Base-by-base conservation (phyloP, 2,329 filamentous ascomycete genomes). In the Pestalotiopsis sp. region DNA sequence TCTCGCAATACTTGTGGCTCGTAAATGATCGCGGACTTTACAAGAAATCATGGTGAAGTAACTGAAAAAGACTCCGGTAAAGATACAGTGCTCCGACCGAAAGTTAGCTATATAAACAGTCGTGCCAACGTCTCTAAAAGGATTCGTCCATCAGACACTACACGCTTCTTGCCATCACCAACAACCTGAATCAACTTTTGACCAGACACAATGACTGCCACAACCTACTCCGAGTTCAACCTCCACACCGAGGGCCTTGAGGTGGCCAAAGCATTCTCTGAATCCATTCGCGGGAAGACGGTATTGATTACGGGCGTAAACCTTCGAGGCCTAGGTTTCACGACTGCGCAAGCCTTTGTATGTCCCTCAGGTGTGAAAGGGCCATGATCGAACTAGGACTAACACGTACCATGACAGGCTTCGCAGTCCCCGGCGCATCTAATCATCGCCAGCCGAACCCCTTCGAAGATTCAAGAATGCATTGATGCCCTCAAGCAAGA, bases 241-340 rank as follows among this genome's bases (percentile, higher is more conserved):
- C 67, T 67, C 1, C 68, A 76, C 0, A 82, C 81, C 17, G 78
- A 81, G 68, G 79, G 70, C n/a, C 65, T 78, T 9, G 79, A 81
- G 24, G 80, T 82, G 13, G 79, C 79, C 24, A 73, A 75, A 52
- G 74, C 75, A 17, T 82, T 82, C 65, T 70, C 74, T 9, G 71
- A 75, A 5, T 66, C 63, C 1, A 74, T 83, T 68, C 72, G 66
- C 4, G 79, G 78, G 26, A 83, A 80, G 72, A 81, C 78, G 5
- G 72, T 78, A 7, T 58, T 78, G 3, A 70, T 78, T 4, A 81
- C 80, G 0, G 80, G 80, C 24, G 77, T 77, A 11, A 81, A 81
- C 64, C 73, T 68, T 10, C 69, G 65, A 5, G 78, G 78, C 5
- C 75, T 81, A 57, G 79, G 78, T 0, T 80, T 76, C 65, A 59